phyloP scores from a whole-genome alignment of 2,329 filamentous ascomycete genomes.

The Fusarium agapanthi region DNA sequence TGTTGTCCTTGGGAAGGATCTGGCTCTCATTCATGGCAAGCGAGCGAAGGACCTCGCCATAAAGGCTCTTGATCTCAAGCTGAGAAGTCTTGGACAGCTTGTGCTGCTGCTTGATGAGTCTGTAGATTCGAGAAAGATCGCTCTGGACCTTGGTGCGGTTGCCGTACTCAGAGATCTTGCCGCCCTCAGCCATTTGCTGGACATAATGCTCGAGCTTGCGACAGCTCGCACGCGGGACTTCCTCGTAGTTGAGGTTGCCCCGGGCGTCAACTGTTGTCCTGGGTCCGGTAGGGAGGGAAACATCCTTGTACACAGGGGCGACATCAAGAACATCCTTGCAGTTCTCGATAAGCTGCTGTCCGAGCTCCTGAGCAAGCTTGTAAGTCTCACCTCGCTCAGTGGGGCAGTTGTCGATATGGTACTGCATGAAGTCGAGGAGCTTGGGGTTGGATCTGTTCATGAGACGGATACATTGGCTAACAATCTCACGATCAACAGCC shows the following conservation, averaged over 20 bases:
- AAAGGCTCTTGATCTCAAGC: conserved; percentile 94
- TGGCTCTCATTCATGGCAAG: conserved; percentile 98
- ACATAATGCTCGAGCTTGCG: conserved; percentile 99
- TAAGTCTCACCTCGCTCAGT: conserved; percentile 97
- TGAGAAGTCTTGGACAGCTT: conserved; percentile 97
- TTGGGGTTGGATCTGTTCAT: conserved; percentile 99
- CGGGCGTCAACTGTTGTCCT: conserved; percentile 91
- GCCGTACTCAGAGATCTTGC: conserved; percentile 98
- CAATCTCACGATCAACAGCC: conserved; percentile 95
- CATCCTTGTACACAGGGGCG: conserved; percentile 94
- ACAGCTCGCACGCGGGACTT: conserved; percentile 85
- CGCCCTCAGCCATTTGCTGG: conserved; percentile 96
- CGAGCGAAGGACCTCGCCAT: conserved; percentile 92
- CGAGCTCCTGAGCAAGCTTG: conserved; percentile 94
- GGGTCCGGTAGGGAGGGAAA: conserved; percentile 88
- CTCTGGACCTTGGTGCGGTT: conserved; percentile 98
- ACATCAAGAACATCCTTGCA: conserved; percentile 89
- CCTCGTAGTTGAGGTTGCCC: conserved; percentile 91
- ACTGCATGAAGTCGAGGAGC: conserved; percentile 98
- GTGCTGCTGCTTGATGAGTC: conserved; percentile 97
- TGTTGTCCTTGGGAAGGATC: conserved; percentile 90
- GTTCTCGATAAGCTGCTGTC: conserved; percentile 93
- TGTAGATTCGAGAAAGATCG: conserved; percentile 94
- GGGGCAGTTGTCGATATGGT: conserved; percentile 98
- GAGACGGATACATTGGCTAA: conserved; percentile 97